Percentiles rank a stretch among this genome's conserved stretches.
Evolutionary conservation across 1,139 yeast genomes (phyloP).

Genomic region (Suhomyces terraborum): DNA sequence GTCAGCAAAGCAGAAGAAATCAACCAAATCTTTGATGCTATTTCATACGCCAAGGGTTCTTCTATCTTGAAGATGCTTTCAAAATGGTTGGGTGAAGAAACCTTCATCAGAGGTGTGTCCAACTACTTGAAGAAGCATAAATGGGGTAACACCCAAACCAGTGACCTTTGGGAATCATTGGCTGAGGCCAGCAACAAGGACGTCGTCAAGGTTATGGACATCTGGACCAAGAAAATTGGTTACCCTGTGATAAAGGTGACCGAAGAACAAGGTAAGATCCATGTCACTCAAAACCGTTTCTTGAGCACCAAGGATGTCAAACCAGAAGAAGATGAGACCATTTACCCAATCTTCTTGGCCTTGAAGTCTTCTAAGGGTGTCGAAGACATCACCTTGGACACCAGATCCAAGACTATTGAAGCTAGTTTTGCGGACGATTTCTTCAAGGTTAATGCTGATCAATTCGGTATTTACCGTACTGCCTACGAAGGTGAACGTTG

Average conservation of each 20-base stretch:
- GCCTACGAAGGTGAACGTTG: constrained; percentile 76
- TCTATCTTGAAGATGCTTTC: constrained; percentile 32
- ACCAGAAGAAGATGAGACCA: constrained; percentile 47
- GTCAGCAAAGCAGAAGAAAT: constrained; percentile 56
- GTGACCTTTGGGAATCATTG: constrained; percentile 30
- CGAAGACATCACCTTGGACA: constrained; percentile 53
- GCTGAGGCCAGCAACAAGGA: constrained; percentile 26
- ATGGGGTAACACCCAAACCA: constrained; percentile 32
- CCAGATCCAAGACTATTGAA: constrained; percentile 53
- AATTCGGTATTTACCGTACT: constrained; percentile 81
- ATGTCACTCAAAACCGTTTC: constrained; percentile 56
- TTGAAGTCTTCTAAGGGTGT: constrained; percentile 68
- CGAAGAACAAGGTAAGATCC: constrained; percentile 25
- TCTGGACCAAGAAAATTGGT: constrained; percentile 32
- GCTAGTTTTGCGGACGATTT: constrained; percentile 40
- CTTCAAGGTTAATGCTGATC: constrained; percentile 81
- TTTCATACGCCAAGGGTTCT: constrained; percentile 39
- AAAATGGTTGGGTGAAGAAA: constrained; percentile 28
- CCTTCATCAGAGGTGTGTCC: constrained; percentile 31
- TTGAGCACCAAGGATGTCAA: constrained; percentile 56
- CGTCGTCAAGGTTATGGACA: constrained; percentile 28
- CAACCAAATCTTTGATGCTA: constrained; percentile 59
- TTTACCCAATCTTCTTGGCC: constrained; percentile 85
- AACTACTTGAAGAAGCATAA: constrained; percentile 27
- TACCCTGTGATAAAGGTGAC: constrained; percentile 29